A percentile compares a stretch with the other conserved stretches of the same genome.
Evolutionary conservation across 805 yeast genomes (phyloP).

Genomic region (Danielia reshetovae): DNA sequence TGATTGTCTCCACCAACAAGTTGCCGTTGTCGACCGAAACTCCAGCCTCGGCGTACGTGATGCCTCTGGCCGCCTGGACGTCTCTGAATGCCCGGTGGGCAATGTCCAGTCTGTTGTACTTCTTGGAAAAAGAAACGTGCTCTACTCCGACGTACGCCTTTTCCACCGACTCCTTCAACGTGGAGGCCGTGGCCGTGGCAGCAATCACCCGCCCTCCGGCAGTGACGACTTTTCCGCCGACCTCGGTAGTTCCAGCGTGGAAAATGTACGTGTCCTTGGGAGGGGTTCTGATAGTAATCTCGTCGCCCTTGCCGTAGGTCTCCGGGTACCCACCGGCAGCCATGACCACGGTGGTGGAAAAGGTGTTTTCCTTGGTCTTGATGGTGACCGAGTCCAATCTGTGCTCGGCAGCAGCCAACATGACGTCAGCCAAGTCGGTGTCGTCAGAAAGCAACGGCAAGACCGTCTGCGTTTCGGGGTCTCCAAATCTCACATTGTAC

Average conservation of each 20-base stretch:
- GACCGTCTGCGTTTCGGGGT: constrained; percentile 98
- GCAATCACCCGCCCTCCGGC: constrained; percentile 98
- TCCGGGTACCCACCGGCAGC: constrained; percentile 98
- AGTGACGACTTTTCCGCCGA: constrained; percentile 64
- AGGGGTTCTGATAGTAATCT: constrained; percentile 52
- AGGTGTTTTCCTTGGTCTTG: constrained; percentile 51
- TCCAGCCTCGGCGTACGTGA: constrained; percentile 94
- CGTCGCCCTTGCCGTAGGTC: constrained; percentile 79
- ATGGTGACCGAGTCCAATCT: constrained; percentile 79
- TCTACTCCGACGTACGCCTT: constrained; percentile 84
- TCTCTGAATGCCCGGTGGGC: constrained; percentile 93
- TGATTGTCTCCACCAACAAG: constrained; percentile 82
- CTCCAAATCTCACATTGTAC: constrained; percentile 97
- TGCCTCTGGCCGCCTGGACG: constrained; percentile 30
- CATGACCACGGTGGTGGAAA: constrained; percentile 89
- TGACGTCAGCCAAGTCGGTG: constrained; percentile 89
- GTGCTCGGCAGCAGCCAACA: constrained; percentile 92
- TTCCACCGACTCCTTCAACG: constrained; percentile 76
- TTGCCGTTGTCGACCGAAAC: constrained; percentile 97
- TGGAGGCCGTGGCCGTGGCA: constrained; percentile 76
- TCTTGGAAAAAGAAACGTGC: constrained; percentile 64
- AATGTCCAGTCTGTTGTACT: constrained; percentile 86
- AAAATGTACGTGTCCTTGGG: constrained; percentile 69
- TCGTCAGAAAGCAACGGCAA: constrained; percentile 76
- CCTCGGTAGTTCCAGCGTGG: constrained; percentile 89